Percentiles rank a stretch among this genome's conserved stretches.
Conservation (phyloP, 306 rosid species). For the Quercus glauca region DNA sequence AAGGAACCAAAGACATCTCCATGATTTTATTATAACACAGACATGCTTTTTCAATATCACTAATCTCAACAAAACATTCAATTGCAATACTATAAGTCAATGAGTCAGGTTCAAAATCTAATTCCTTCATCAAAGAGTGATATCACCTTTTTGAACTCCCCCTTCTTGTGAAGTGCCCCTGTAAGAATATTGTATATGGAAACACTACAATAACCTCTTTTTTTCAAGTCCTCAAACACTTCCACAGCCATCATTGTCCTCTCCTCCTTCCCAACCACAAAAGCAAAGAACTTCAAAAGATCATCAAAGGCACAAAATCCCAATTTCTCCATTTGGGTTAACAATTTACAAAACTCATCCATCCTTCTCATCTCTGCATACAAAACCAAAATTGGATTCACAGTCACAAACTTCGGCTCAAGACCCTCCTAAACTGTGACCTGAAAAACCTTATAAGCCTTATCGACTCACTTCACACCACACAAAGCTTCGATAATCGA, state of each 20-base stretch:
- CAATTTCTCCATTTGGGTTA: slow-evolving; percentile 55
- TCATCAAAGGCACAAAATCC: slow-evolving; percentile 45
- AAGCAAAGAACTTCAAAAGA: slow-evolving; percentile 51
- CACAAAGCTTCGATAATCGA: slow-evolving; percentile 77
- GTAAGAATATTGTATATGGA: too few species aligned
- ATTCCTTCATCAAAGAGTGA: too few species aligned
- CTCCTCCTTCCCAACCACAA: slow-evolving; percentile 48
- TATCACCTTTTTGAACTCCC: too few species aligned
- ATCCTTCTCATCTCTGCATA: slow-evolving; percentile 47
- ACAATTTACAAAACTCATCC: slow-evolving; percentile 53
- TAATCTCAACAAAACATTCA: too few species aligned
- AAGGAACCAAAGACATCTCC: too few species aligned
- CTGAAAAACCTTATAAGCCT: slow-evolving; percentile 68
- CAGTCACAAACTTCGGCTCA: slow-evolving; percentile 47
- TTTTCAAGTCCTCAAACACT: too few species aligned
- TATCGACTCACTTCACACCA: slow-evolving; percentile 53
- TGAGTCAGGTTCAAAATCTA: too few species aligned
- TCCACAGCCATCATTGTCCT: slow-evolving; percentile 22
- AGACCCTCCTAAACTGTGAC: slow-evolving; percentile 55
- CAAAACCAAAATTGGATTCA: slow-evolving; percentile 51
- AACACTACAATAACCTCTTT: too few species aligned
- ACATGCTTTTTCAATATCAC: too few species aligned
- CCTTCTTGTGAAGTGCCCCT: too few species aligned
- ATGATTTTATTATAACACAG: too few species aligned
- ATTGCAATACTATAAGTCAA: too few species aligned